Evolutionary conservation across 2,329 filamentous ascomycete species (phyloP).

Genomic region (Blastomyces parvus): DNA sequence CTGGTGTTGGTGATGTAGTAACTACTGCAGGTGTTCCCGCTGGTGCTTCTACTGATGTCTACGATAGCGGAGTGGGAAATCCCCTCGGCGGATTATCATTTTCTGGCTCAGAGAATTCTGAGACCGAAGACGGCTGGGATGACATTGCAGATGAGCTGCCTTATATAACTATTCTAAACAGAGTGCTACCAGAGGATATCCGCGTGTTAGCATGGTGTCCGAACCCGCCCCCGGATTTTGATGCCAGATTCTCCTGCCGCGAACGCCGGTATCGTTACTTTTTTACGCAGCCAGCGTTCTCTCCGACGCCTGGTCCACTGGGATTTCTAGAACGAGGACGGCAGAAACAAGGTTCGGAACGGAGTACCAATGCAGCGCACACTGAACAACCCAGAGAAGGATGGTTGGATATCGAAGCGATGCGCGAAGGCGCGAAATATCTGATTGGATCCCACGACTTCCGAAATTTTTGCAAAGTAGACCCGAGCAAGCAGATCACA

Average conservation of each 20-base stretch:
- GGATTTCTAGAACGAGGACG: conserved; percentile 36
- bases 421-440: conserved; percentile 69
- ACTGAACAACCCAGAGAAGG: conserved; percentile 47
- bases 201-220: conserved; percentile 90
- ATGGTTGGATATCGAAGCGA: conserved; percentile 78
- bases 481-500: conserved; percentile 77
- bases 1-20: conserved; percentile 10
- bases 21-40: conserved; percentile 15
- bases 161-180: conserved; percentile 76
- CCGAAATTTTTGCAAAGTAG: conserved; percentile 92
- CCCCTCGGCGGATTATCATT: conserved; percentile 16
- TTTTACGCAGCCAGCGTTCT: conserved; percentile 87
- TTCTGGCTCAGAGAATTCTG: conserved; percentile 13
- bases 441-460: conserved; percentile 87
- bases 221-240: conserved; percentile 66
- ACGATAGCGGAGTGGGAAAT: conserved; percentile 10
- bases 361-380: conserved; percentile 12
- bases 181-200: conserved; percentile 80
- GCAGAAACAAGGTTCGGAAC: conserved; percentile 17
- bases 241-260: conserved; percentile 83
- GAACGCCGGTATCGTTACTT: conserved; percentile 93
- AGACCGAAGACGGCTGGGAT: conserved; percentile 45
- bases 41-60: conserved; percentile 18
- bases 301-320: conserved; percentile 51
- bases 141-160: conserved; percentile 70